These are phyloP conservation scores for Leccinum rimulosum DNA, from an alignment of 768 basidiomycete species.

Conservation along the genomic window DNA sequence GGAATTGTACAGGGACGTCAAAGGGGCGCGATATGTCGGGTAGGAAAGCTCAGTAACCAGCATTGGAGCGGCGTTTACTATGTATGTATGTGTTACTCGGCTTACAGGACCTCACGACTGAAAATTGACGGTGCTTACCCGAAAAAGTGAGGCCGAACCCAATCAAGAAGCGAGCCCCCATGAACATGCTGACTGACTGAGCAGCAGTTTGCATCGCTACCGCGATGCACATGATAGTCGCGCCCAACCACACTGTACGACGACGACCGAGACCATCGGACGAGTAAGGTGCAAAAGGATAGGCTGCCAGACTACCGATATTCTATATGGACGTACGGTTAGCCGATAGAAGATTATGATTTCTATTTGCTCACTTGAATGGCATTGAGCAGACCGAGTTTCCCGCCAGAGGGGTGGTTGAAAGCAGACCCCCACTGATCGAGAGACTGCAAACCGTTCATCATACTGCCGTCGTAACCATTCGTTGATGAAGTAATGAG, in stretches of 20 bases:
- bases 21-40: not conserved
- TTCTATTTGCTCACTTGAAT: not conserved
- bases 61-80: not conserved
- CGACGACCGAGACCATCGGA: not conserved
- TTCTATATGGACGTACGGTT: not conserved
- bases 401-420: constrained; percentile 37
- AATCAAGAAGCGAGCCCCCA: not conserved
- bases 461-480: constrained; percentile 76
- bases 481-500: constrained; percentile 75
- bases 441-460: constrained; percentile 77
- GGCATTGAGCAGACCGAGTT: not conserved
- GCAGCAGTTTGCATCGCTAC: not conserved
- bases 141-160: not conserved
- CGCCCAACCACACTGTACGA: not conserved
- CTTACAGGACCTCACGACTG: not conserved
- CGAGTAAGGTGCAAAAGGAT: not conserved
- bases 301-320: not conserved
- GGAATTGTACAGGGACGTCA: not conserved
- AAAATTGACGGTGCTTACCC: not conserved
- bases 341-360: not conserved
- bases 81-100: not conserved
- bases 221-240: not conserved
- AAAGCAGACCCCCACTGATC: constrained; percentile 64
- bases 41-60: not conserved
- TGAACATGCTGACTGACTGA: not conserved